phyloP scores from a whole-genome alignment of 2,329 filamentous ascomycete genomes.

The Stachybotrys elegans region DNA sequence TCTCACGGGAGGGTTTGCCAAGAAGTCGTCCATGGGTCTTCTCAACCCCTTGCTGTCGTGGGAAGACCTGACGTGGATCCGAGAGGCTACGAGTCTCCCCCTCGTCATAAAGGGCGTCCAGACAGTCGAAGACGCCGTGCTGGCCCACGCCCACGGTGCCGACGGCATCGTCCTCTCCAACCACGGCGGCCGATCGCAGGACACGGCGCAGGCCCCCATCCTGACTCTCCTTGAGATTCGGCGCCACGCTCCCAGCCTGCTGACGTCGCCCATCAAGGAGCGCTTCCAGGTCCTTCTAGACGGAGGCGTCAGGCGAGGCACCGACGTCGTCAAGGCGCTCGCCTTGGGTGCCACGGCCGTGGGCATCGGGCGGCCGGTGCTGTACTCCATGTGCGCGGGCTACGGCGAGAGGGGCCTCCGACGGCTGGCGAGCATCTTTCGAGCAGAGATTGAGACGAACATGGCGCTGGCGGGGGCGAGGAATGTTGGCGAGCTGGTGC shows the following conservation, averaged over 20 bases:
- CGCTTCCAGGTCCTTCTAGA: slow-evolving; percentile 42
- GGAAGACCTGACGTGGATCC: background rate
- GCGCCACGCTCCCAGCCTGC: slow-evolving; percentile 4
- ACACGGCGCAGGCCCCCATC: slow-evolving; percentile 8
- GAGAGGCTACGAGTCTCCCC: background rate
- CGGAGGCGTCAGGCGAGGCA: slow-evolving; percentile 58
- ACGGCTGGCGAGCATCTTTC: slow-evolving; percentile 41
- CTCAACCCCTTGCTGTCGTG: background rate
- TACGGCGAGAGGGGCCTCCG: slow-evolving; percentile 41
- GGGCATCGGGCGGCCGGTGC: slow-evolving; percentile 54
- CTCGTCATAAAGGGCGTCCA: background rate
- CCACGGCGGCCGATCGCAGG: background rate
- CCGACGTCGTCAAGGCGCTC: slow-evolving; percentile 63
- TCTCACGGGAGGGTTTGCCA: background rate
- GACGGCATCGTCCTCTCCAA: background rate
- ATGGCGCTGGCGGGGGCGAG: slow-evolving; percentile 60
- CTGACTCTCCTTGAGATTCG: slow-evolving; percentile 11
- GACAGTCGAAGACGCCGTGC: background rate
- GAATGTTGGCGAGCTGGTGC: slow-evolving; percentile 57
- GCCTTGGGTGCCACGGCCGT: slow-evolving; percentile 59
- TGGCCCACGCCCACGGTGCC: background rate
- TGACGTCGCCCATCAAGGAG: background rate
- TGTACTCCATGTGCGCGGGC: slow-evolving; percentile 47
- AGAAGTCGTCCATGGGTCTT: background rate
- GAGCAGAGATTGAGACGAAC: slow-evolving; percentile 40